Evolutionary conservation across 768 basidiomycete species (phyloP), one percentile per base, ranked within the genome.

Genomic region (Phanerochaete sordida): DNA sequence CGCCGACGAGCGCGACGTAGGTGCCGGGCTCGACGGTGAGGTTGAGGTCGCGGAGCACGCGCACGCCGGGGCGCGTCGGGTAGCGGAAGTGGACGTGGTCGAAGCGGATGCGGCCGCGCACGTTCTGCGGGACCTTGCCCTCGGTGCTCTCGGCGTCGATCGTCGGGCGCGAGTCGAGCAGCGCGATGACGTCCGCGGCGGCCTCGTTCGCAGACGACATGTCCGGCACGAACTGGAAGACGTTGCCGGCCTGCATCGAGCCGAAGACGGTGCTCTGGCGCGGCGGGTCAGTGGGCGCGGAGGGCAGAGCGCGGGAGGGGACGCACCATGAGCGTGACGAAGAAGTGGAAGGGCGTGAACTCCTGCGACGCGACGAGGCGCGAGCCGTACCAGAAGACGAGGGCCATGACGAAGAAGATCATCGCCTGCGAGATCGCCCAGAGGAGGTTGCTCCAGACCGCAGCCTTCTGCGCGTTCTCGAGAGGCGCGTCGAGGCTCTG

Each of bases 41-140:
- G 19, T 83, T 85, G 24, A 98, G 77, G 56, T 85, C 88, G 47
- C 90, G 87, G 62, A 98, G 75, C n/a, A 98, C 93, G 50, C 89
- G 88, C 19, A 92, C 86, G 66, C 84, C 84, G 45, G 91, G 90
- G 44, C 95, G 81, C 11, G 91, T 91, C 0, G 95, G 95, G 74
- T 97, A 97, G 16, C 91, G 84, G 83, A 98, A 97, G 69, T 87
- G 84, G 26, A 96, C 80, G 62, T 88, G 80, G 70, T 94, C 87
- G 64, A 96, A 83, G 26, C 80, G 81, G 61, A 96, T 84, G 61
- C 84, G 85, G 15, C 91, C 90, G 30, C 73, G 68, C 33, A 81
- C 77, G 19, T 74, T 72, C 21, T 72, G 69, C 43, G 82, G 77
- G 23, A 87, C 66, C 68, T 84, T 84, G 58, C 90, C 90, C 48